Evolutionary conservation across 1,284 basidiomycete species (phyloP), one percentile per base, ranked within the genome.

Genomic region (Tausonia pullulans): DNA sequence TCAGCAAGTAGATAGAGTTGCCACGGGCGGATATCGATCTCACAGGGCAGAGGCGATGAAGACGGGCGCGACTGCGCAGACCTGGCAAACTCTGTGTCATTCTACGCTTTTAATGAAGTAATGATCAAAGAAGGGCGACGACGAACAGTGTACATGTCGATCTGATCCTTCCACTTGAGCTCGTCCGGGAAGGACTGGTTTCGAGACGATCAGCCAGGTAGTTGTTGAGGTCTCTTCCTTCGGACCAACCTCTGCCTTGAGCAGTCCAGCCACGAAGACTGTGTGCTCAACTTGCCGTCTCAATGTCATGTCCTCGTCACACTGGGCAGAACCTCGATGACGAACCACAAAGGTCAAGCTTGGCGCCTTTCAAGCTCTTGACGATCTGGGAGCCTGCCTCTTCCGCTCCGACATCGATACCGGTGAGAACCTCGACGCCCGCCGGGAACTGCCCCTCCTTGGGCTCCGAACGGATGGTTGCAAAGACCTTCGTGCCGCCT

Each of bases 61-160:
- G 7, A 76, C 69, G 14, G 78, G 77, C 0, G 73, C 77, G 51
- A 78, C 74, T 0, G 77, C 72, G 27, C 77, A 75, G 27, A 75
- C 74, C 59, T 73, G 13, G 50, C 10, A 9, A 4, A 16, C 5
- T 14, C 11, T 11, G 13, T 16, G 41, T 27, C 27, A 27, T 27
- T 27, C 27, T 27, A 27, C 27, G 27, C 27, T 2, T 27, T 27
- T 1, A 27, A 27, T 27, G 27, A 27, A 27, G 27, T 27, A 45
- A 9, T 13, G 44, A 55, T n/a, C 3, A 11, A 1, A 48, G 55
- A 51, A 58, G 16, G 7, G 58, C 4, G 58, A 46, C 59, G 27
- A 27, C 27, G 27, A 27, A 51, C 76, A 41, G 74, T 79, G 71
- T 80, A 79, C 79, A 81, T 80, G 52, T 74, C 71, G 4, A 79